Evolutionary conservation across 2,329 filamentous ascomycete genomes (phyloP), one percentile per base, ranked within the genome.

Genomic region (Penicillium sp.): DNA sequence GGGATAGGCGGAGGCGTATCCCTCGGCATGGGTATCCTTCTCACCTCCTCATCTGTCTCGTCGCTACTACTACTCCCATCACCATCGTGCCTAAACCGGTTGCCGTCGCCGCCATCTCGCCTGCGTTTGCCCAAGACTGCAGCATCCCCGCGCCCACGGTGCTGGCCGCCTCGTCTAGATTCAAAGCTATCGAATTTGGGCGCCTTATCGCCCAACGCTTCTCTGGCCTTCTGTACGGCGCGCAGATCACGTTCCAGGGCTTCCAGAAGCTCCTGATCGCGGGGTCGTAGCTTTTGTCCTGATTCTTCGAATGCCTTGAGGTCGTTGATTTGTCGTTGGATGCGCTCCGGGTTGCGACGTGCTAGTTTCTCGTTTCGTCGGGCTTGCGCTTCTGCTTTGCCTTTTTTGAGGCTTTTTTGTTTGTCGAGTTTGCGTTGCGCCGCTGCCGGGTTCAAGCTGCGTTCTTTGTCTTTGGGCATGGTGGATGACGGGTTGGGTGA

Each of bases 251-350:
- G 85, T 67, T 97, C 88, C 0, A 97, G 75, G 4, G 88, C 86
- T 56, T 88, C 81, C 0, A 97, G 74, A 1, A 85, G 77, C 61
- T 90, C 83, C 65, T 89, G 84, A 62, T 98, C 91, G 58, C 72
- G 67, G 24, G 69, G 64, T 49, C 77, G 77, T 49, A 82, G 72
- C 48, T 74, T 64, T 44, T 74, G 82, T 29, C 85, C 85, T 17
- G 76, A 76, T 29, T 84, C 77, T 17, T 85, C 78, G 43, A 89
- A 77, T 37, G 83, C 80, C 63, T 91, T 93, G 52, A 97, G 76
- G 59, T 90, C 87, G 56, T 95, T 87, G 61, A 98, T 89, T 67
- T 97, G 89, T 59, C 87, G 85, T 66, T 95, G 87, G 51, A 98
- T 79, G 45, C 88, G 84, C 33, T 87, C 82, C 19, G 93, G 93